Evolutionary conservation across 2,329 filamentous ascomycete species (phyloP), one percentile per base, ranked within the genome.

Genomic region (Ophiostoma pallidulum): DNA sequence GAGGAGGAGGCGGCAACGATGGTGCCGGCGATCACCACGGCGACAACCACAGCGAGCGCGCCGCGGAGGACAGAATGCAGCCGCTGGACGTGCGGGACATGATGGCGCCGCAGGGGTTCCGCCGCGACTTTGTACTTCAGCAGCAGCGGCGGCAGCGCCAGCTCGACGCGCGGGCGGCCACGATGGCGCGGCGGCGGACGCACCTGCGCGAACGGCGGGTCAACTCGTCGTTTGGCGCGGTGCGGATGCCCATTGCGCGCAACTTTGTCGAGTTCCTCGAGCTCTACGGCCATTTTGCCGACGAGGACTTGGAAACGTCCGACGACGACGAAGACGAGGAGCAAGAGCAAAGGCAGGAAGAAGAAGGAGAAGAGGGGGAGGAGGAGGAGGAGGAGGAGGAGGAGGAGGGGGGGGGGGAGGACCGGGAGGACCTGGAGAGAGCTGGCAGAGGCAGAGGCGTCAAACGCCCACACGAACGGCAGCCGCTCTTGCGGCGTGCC

Each of bases 251-350:
- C 8, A 73, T 86, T 19, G 81, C 83, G 1, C 70, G 71, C 50
- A 84, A 80, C 58, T 89, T 89, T 59, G 77, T 87, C 53, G 82
- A 85, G 47, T 89, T 88, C 54, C 68, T 89, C 19, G 81, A 85
- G 50, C 68, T 89, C 0, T 89, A 89, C 58, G 84, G 84, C 2
- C 79, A 77, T 55, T 89, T 89, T 61, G 84, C 84, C 3, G 84
- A 84, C 43, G 84, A 89, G 60, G 82, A 88, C 46, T 65, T 78
- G 3, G 71, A 69, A 26, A 73, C 77, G 47, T 73, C 70, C 1
- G 75, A 78, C 47, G 78, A 83, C 35, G 82, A 86, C 19, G 71
- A 62, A 8, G 63, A 60, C 3, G 58, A 58, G 2, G 56, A 54
- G n/a, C 47, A 47, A 22, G 43, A 40, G 8, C 45, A 22, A 29